Conservation (phyloP, 495 filamentous ascomycete genomes). For the Talaromyces trachyspermus region DNA sequence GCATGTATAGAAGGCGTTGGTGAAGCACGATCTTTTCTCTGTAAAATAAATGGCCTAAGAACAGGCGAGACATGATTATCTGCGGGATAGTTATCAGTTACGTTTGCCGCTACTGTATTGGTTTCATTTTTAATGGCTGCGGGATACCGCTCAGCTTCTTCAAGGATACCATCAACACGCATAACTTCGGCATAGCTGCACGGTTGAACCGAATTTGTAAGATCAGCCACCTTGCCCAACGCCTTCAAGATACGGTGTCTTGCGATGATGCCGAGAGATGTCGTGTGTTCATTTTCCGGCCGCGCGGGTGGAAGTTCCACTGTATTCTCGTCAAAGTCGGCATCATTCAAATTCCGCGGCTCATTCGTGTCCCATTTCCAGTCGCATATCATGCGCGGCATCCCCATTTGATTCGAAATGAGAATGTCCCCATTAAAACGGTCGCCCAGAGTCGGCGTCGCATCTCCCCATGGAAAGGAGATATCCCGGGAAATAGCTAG, state of each 20-base stretch:
- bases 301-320: constrained; percentile 20
- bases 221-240: constrained; percentile 24
- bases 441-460: constrained; percentile 21
- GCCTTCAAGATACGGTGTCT: constrained; percentile 24
- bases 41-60: constrained; percentile 24
- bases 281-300: constrained; percentile 25
- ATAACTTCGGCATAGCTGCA: constrained; percentile 28
- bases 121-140: constrained; percentile 17
- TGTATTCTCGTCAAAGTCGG: constrained; percentile 25
- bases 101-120: constrained; percentile 24
- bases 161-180: constrained; percentile 25
- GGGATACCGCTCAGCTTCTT: constrained; percentile 25
- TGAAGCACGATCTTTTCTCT: constrained; percentile 34
- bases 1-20: constrained; percentile 21
- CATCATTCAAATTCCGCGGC: constrained; percentile 26
- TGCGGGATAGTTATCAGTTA: constrained; percentile 33
- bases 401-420: constrained; percentile 24
- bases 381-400: constrained; percentile 24
- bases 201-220: constrained; percentile 17
- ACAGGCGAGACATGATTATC: constrained; percentile 27
- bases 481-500: constrained; percentile 17
- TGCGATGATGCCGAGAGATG: constrained; percentile 23
- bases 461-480: constrained; percentile 23
- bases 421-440: constrained; percentile 15
- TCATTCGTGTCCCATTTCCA: constrained; percentile 24